Evolutionary conservation across 108 stramenopile genomes (phyloP).

Genomic region (Fragilaria radians): DNA sequence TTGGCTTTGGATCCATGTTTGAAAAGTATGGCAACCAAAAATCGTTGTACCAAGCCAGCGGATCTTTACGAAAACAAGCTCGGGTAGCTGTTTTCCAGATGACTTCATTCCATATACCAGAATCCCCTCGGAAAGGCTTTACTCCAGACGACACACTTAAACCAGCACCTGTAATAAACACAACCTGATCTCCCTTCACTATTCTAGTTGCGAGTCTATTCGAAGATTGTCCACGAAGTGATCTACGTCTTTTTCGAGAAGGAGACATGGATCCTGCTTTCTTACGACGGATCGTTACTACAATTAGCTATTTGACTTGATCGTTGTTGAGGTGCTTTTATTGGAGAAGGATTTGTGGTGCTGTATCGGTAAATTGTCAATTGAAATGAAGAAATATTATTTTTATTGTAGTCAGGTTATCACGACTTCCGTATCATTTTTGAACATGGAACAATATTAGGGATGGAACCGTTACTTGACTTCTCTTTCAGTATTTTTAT

Average conservation of each 20-base stretch:
- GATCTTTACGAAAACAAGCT: conserved; percentile 63
- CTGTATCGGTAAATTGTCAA: no score
- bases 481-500: no score
- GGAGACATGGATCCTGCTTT: no score
- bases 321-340: neutral
- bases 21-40: conserved; percentile 61
- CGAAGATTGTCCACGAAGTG: neutral
- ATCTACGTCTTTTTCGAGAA: neutral
- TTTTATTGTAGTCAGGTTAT: no score
- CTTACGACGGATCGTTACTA: no score
- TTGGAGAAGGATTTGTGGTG: neutral
- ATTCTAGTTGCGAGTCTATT: neutral
- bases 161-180: conserved; percentile 85
- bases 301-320: neutral
- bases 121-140: conserved; percentile 76
- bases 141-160: conserved; percentile 82
- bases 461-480: no score
- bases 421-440: no score
- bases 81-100: conserved; percentile 64
- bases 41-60: conserved; percentile 71
- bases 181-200: conserved; percentile 26
- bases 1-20: conserved; percentile 34
- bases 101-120: conserved; percentile 63
- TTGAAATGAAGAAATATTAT: no score
- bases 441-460: no score